Evolutionary conservation across 768 basidiomycete species (phyloP), one percentile per base, ranked within the genome.

Genomic region (Leccinum subgranulosum): DNA sequence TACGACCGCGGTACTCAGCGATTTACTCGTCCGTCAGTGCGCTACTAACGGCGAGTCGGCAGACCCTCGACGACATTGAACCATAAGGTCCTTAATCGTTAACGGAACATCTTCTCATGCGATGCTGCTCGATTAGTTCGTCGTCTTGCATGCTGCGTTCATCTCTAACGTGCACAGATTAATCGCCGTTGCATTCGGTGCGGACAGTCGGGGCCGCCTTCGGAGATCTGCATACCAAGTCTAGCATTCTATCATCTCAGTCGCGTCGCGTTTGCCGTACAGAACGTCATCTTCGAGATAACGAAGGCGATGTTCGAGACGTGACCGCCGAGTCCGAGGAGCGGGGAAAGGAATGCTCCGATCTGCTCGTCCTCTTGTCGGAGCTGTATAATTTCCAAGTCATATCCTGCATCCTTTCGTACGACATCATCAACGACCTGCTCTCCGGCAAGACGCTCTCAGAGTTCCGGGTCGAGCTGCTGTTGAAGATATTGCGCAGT

Each of bases 361-460:
- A 99, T 69, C 74, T 99, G 33, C 80, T 96, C 41, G 84, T 92
- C 1, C 81, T 98, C 21, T 74, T 98, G 23, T 90, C 93, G 2
- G 94, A 98, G 69, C 76, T 98, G n/a, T 98, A 98, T 77, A 98
- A 98, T 69, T 94, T 98, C 68, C 91, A 94, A 74, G 92, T 98
- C 23, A 83, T 98, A 53, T 92, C 92, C 3, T 92, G 86, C 56
- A 76, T 88, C 11, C 79, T 98, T n/a, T 75, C 98, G 49, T 98
- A 93, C 73, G 97, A 98, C 67, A 71, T 98, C 50, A 87, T 98
- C 61, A 86, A 89, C 7, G 77, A 79, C 14, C 79, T 98, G 47
- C 76, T 3, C 3, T 2, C 23, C 27, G 7, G 81, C 1, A 75
- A 75, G 6, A 76, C 83, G 3, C 74, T 96, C 53, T 78, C 80